Conservation (phyloP, 139 green algal species). For the Chlamydomonas sp. region DNA sequence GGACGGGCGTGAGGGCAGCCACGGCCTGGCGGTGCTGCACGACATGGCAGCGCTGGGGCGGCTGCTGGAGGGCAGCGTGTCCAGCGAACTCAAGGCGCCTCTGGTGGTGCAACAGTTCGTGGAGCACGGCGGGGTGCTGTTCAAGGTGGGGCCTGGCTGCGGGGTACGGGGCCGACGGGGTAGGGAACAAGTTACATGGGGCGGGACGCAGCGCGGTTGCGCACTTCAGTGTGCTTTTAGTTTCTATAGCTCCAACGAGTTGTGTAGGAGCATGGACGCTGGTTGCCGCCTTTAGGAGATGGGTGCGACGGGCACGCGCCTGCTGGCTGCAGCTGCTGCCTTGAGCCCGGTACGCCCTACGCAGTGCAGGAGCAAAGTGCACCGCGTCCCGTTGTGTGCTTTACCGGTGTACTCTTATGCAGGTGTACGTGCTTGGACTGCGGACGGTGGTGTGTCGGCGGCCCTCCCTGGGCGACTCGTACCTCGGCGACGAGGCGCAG, state of each 20-base stretch:
- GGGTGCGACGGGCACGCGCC: too few relatives aligned
- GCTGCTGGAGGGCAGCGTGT: slow-evolving; percentile 55
- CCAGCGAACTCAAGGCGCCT: slow-evolving; percentile 59
- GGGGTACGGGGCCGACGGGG: too few relatives aligned
- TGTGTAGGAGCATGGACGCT: neutral
- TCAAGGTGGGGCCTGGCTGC: slow-evolving; percentile 70
- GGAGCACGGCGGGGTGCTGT: slow-evolving; percentile 84
- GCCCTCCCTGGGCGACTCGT: slow-evolving; percentile 57
- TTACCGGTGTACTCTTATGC: too few relatives aligned
- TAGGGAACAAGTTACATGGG: neutral
- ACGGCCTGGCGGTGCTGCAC: slow-evolving; percentile 79
- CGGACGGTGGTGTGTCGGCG: slow-evolving; percentile 56
- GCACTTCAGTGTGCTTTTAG: too few relatives aligned
- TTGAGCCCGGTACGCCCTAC: too few relatives aligned
- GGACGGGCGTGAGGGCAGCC: slow-evolving; percentile 81
- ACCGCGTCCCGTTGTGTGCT: too few relatives aligned
- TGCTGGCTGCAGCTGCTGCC: too few relatives aligned
- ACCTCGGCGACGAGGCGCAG: slow-evolving; percentile 46
- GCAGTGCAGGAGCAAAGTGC: too few relatives aligned
- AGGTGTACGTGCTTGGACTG: slow-evolving; percentile 77
- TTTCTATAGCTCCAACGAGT: neutral
- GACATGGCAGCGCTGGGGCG: slow-evolving; percentile 62
- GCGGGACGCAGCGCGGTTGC: neutral
- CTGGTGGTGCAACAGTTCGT: slow-evolving; percentile 87
- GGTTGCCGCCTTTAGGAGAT: too few relatives aligned